phyloP scores from a whole-genome alignment of 1,284 basidiomycete genomes.

The Meripilus lineatus region DNA sequence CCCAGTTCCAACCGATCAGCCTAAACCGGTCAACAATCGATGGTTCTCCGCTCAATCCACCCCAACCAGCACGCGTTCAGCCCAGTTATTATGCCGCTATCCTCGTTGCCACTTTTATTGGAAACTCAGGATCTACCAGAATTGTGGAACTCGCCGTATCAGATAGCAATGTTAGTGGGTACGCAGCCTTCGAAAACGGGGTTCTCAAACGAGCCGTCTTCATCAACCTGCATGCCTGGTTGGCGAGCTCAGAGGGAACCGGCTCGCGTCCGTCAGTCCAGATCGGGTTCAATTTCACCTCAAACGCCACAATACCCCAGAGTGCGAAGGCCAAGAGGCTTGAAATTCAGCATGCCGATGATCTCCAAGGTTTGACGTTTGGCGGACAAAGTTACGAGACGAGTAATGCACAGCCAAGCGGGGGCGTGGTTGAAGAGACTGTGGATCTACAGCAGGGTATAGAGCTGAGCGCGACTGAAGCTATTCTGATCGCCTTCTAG shows the following conservation, averaged over 20 bases:
- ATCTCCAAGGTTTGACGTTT: slow-evolving; percentile 51
- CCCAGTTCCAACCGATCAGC: slow-evolving; percentile 52
- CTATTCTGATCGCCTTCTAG: slow-evolving; percentile 38
- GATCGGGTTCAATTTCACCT: slow-evolving; percentile 37
- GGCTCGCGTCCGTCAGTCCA: slow-evolving; percentile 40
- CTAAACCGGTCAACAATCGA: slow-evolving; percentile 48
- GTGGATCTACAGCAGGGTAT: slow-evolving; percentile 38
- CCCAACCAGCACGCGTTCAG: slow-evolving; percentile 51
- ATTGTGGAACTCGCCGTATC: slow-evolving; percentile 49
- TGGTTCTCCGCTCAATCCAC: slow-evolving; percentile 39
- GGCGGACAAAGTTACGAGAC: slow-evolving; percentile 66
- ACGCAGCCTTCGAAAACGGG: slow-evolving; percentile 52
- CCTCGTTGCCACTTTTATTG: slow-evolving; percentile 39
- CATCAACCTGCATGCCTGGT: slow-evolving; percentile 52
- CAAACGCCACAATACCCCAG: slow-evolving; percentile 30
- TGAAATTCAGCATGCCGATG: slow-evolving; percentile 47
- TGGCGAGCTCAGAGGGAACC: slow-evolving; percentile 29
- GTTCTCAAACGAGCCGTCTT: slow-evolving; percentile 46
- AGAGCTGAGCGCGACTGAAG: slow-evolving; percentile 53
- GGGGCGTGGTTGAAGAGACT: slow-evolving; percentile 31
- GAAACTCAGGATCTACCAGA: slow-evolving; percentile 32
- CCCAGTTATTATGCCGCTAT: slow-evolving; percentile 60
- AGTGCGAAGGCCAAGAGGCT: slow-evolving; percentile 11
- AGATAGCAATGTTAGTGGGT: slow-evolving; percentile 51
- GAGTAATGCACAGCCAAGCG: slow-evolving; percentile 39